Evolutionary conservation across 2,329 filamentous ascomycete species (phyloP).

Genomic region (Stachybotrys chartarum): DNA sequence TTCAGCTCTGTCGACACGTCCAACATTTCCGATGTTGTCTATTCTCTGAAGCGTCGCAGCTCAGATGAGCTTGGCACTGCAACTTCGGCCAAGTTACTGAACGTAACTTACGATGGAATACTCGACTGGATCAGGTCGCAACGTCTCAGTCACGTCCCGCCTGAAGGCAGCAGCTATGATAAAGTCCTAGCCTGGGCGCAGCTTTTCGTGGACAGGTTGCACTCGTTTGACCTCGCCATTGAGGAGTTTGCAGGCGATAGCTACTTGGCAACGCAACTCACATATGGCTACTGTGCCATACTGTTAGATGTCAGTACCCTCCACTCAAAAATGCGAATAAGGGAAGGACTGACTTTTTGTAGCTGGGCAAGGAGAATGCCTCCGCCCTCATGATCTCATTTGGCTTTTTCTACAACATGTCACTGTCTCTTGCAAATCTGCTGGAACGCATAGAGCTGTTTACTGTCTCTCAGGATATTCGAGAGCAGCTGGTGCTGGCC

Average conservation of each 20-base stretch:
- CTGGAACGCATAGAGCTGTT: conserved; percentile 13
- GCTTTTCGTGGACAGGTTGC: conserved; percentile 27
- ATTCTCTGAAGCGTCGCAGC: conserved; percentile 19
- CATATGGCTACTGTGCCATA: conserved; percentile 13
- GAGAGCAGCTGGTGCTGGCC: conserved; percentile 12
- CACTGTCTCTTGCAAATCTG: conserved; percentile 12
- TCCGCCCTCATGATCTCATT: conserved; percentile 11
- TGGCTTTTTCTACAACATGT: conserved; percentile 14
- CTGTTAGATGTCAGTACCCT: conserved; percentile 9
- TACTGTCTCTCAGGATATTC: conserved; percentile 11
- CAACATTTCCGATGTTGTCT: conserved; percentile 20
- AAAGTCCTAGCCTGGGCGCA: conserved; percentile 30
- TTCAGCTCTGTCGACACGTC: conserved; percentile 11
- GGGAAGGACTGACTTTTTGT: not conserved
- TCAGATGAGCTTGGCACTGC: conserved; percentile 19
- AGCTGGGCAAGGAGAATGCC: conserved; percentile 14
- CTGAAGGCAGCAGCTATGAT: conserved; percentile 31
- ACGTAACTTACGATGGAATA: conserved; percentile 16
- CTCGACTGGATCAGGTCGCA: conserved; percentile 28
- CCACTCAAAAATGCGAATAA: not conserved
- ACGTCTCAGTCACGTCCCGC: conserved; percentile 28
- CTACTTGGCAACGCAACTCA: conserved; percentile 14
- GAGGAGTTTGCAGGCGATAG: conserved; percentile 27
- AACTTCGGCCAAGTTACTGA: conserved; percentile 18
- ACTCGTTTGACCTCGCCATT: conserved; percentile 27